Evolutionary conservation across 2,329 filamentous ascomycete genomes (phyloP), one percentile per base, ranked within the genome.

Genomic region (Botrytis byssoidea): DNA sequence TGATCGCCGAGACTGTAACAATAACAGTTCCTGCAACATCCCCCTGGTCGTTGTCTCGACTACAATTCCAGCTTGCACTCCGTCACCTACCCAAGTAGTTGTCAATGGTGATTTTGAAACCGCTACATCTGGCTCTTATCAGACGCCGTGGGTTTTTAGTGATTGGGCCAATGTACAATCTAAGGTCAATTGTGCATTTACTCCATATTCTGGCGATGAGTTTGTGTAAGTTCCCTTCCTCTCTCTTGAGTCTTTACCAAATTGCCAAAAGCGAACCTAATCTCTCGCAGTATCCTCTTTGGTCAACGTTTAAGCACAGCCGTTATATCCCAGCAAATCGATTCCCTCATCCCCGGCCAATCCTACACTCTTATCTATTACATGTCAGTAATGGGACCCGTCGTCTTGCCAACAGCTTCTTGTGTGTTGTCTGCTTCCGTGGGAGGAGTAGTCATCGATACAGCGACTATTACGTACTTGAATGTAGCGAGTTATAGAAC

Each of bases 321-420:
- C 16, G 57, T 12, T 35, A 69, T 69, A 14, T 57, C n/a, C 51
- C 51, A 69, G 16, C 25, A 48, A 69, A 69, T 40, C 16, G 9
- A 57, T 59, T 8, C 48, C 3, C 20, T 69, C 3, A 25, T 42
- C 22, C 44, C 48, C 8, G 48, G 35, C 2, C 44, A 42, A 32
- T 22, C 66, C 16, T 69, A 69, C 16, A 69, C 35, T 37, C 48
- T 69, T 29, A 40, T 12, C 25, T 69, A 69, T 22, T 69, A 69
- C 25, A 57, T 44, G 35, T n/a, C 35, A 6, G n/a, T 69, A 2
- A 20, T 12, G 22, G 66, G 66, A 40, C 3, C 9, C 5, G 6
- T 69, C 25, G 2, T 8, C 7, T 4, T 20, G 9, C 66, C 66
- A 16, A 57, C 48, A 40, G 14, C 25, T 51, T 10, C 14, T 40